A percentile compares a stretch with the other conserved stretches of the same genome.
Conservation (phyloP, 208 protist species). For the Leishmania lainsoni region DNA sequence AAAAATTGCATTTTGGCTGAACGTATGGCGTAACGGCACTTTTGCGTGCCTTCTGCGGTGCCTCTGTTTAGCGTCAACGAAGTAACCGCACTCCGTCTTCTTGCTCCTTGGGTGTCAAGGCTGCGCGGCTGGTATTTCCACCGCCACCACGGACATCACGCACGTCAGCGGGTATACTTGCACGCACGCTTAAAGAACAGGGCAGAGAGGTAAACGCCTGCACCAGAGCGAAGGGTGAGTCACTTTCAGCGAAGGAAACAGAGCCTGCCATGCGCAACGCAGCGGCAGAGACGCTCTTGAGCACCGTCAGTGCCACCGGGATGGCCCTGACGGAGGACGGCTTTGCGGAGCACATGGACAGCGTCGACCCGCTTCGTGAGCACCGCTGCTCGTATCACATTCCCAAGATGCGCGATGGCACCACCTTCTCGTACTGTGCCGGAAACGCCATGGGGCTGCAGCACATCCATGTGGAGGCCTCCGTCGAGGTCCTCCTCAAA, state of each 20-base stretch:
- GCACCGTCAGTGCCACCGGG: constrained; percentile 43
- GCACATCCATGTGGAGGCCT: constrained; percentile 66
- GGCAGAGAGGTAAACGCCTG: not conserved
- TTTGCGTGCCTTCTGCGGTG: not conserved
- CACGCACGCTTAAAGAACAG: not conserved
- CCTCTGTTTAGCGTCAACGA: not conserved
- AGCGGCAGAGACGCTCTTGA: constrained; percentile 60
- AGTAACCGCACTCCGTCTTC: not conserved
- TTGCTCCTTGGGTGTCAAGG: no score
- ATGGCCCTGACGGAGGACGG: constrained; percentile 71
- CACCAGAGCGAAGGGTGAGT: not conserved
- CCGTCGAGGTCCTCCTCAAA: constrained; percentile 73
- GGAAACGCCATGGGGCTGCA: constrained; percentile 91
- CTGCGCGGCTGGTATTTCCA: no score
- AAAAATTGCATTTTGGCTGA: not conserved
- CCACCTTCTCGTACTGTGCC: constrained; percentile 78
- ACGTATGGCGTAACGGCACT: not conserved
- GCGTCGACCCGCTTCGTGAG: constrained; percentile 57
- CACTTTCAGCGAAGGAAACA: not conserved
- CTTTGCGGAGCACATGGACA: constrained; percentile 75
- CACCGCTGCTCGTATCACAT: constrained; percentile 66
- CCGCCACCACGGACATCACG: no score
- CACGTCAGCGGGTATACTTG: not conserved
- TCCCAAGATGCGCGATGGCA: constrained; percentile 48
- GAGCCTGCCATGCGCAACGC: constrained; percentile 58